Percentiles rank a stretch among this genome's conserved stretches.
Evolutionary conservation across 257 asterid genomes (phyloP).

Genomic region (Forsythia suspensa): DNA sequence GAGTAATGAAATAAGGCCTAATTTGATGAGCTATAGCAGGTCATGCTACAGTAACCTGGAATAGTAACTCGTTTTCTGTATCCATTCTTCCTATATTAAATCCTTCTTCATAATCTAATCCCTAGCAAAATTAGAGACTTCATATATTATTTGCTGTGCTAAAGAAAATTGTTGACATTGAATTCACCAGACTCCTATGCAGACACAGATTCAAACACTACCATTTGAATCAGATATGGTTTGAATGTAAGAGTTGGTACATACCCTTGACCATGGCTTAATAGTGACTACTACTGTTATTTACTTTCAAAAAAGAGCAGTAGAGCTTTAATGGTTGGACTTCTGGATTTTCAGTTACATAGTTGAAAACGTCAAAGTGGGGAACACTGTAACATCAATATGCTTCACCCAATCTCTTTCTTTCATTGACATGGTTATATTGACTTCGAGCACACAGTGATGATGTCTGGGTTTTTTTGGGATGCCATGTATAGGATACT

Average conservation of each 20-base stretch:
- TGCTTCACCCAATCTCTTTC: not conserved
- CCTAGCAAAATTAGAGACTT: not conserved
- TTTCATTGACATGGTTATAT: not conserved
- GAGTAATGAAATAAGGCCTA: not conserved
- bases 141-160: not conserved
- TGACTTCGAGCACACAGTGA: not conserved
- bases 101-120: not conserved
- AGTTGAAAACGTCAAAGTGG: not conserved
- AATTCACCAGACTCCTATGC: not conserved
- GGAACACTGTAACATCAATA: not conserved
- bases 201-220: not conserved
- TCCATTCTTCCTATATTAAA: not conserved
- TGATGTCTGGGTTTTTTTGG: not conserved
- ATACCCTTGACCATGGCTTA: not conserved
- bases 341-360: not conserved
- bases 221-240: not conserved
- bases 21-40: not conserved
- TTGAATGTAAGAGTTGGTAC: not conserved
- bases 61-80: not conserved
- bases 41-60: not conserved
- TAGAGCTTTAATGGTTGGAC: not conserved
- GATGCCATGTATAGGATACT: not conserved
- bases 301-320: not conserved
- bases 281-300: not conserved
- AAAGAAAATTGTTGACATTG: not conserved